phyloP scores from a whole-genome alignment of 768 basidiomycete species.

The Boletus rex-veris region DNA sequence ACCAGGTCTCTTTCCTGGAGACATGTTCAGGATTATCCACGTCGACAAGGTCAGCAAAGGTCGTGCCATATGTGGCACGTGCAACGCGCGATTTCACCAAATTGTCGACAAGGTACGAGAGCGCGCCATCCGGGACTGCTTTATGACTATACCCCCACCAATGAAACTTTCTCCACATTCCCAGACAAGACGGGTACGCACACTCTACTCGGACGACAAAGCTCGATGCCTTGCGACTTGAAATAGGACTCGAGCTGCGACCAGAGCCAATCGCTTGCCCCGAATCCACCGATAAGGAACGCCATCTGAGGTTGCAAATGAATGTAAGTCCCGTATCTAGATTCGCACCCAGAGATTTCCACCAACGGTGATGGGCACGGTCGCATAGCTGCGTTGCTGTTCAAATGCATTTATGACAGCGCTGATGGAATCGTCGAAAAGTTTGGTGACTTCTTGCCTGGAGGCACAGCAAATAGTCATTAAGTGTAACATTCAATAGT shows the following conservation, averaged over 20 bases:
- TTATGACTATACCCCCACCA: conserved; percentile 22
- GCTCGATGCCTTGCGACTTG: conserved; percentile 33
- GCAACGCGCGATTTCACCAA: conserved; percentile 45
- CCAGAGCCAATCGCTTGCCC: conserved; percentile 45
- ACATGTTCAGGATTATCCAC: conserved; percentile 5
- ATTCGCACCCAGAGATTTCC: neutral
- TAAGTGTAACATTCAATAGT: neutral
- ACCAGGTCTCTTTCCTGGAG: conserved; percentile 9
- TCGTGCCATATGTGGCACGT: conserved; percentile 52
- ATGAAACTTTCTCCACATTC: neutral
- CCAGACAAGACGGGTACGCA: conserved; percentile 31
- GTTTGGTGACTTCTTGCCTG: conserved; percentile 35
- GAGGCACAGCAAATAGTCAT: neutral
- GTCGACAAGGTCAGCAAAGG: conserved; percentile 27
- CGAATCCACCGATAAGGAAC: conserved; percentile 51
- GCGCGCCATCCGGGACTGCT: conserved; percentile 50
- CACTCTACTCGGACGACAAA: conserved; percentile 46
- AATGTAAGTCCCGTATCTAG: neutral
- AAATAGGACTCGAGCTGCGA: conserved; percentile 37
- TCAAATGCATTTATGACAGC: conserved; percentile 32
- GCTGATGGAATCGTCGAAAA: conserved; percentile 42
- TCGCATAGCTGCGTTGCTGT: conserved; percentile 21
- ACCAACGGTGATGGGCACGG: conserved; percentile 29
- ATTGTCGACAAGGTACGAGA: conserved; percentile 38
- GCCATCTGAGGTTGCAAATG: conserved; percentile 11